A percentile compares a stretch with the other conserved stretches of the same genome.
Conservation (phyloP, 306 rosid species). For the Hippophae rhamnoides region DNA sequence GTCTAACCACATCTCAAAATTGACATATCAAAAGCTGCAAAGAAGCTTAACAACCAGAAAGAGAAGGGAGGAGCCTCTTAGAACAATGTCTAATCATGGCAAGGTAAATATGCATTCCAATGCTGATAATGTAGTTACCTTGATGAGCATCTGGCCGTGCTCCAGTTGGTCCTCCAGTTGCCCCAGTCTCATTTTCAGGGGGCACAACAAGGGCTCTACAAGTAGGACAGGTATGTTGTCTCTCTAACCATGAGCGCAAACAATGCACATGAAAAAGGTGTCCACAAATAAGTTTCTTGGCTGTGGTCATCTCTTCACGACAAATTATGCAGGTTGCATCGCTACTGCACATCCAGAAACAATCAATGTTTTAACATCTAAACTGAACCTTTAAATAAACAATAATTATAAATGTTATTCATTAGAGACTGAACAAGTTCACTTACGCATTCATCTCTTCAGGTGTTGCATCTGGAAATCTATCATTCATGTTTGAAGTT, state of each 20-base stretch:
- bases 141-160: constrained; percentile 53
- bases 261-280: constrained; percentile 95
- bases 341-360: constrained; percentile 50
- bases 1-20: too few species aligned
- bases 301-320: constrained; percentile 97
- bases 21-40: too few species aligned
- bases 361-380: constrained; percentile 12
- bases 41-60: too few species aligned
- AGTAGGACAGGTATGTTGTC: constrained; percentile 97
- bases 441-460: constrained; percentile 94
- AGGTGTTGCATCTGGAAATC: constrained; percentile 92
- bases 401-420: constrained; percentile 7
- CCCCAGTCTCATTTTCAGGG: constrained; percentile 60
- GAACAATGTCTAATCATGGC: background rate
- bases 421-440: background rate
- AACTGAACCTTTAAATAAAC: background rate
- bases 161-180: constrained; percentile 56
- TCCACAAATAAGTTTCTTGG: constrained; percentile 93
- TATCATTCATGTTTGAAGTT: constrained; percentile 97
- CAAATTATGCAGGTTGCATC: constrained; percentile 98
- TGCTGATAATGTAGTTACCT: constrained; percentile 32
- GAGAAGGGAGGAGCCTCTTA: background rate
- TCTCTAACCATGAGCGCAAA: constrained; percentile 97
- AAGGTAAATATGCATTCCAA: background rate
- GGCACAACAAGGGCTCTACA: constrained; percentile 97